Evolutionary conservation across 1,284 basidiomycete species (phyloP).

Genomic region (Exobasidium rhododendri): DNA sequence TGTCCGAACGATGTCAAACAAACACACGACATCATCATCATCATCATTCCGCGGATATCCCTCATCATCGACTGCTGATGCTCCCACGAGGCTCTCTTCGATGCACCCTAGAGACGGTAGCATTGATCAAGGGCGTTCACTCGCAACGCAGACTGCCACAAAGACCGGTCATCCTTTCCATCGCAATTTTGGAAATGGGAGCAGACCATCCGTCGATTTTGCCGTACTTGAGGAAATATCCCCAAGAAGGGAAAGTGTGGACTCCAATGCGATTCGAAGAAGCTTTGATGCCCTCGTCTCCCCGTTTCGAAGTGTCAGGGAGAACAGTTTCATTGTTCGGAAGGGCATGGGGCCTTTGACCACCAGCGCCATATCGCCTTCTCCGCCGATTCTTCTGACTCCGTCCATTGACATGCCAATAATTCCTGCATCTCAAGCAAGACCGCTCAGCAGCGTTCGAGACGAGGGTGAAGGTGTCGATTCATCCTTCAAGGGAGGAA

Average conservation of each 20-base stretch:
- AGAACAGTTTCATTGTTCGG: not conserved
- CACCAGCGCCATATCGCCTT: not conserved
- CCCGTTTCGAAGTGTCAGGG: constrained; percentile 7
- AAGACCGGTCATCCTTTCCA: not conserved
- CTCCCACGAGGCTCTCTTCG: not conserved
- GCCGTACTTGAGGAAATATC: not conserved
- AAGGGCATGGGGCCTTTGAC: not conserved
- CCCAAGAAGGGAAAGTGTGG: not conserved
- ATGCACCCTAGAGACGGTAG: not conserved
- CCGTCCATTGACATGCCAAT: not conserved
- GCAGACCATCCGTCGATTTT: constrained; percentile 5
- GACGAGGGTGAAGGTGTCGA: not conserved
- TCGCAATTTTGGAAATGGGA: not conserved
- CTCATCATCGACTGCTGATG: not conserved
- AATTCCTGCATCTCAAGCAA: not conserved
- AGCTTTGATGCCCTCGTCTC: not conserved
- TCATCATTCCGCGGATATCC: not conserved
- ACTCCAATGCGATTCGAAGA: not conserved
- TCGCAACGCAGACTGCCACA: not conserved
- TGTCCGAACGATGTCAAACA: not conserved
- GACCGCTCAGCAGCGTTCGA: constrained; percentile 4
- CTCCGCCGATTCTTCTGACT: not conserved
- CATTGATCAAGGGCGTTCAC: not conserved
- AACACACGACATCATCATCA: not conserved
- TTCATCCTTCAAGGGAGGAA: not conserved